Conservation (phyloP, 2,329 filamentous ascomycete genomes). For the Bipolaris gigantea region DNA sequence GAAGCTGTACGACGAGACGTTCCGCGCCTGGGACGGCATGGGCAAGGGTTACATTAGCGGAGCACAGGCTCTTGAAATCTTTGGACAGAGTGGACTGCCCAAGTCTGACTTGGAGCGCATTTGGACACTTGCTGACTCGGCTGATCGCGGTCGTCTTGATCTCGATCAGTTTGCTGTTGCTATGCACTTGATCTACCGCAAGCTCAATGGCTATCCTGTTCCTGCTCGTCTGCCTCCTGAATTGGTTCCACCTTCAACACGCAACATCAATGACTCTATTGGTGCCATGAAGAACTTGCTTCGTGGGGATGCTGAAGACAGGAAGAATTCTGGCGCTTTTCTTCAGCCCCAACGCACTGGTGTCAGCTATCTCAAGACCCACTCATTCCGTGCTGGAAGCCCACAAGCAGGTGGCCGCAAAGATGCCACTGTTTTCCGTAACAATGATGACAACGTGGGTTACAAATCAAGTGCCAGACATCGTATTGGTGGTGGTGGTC, state of each 20-base stretch:
- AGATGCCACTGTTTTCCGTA: constrained; percentile 95
- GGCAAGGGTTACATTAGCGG: constrained; percentile 90
- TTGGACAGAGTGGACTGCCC: constrained; percentile 91
- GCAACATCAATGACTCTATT: constrained; percentile 90
- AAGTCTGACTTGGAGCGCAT: constrained; percentile 87
- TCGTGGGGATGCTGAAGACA: constrained; percentile 82
- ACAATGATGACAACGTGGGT: constrained; percentile 86
- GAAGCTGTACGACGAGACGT: constrained; percentile 91
- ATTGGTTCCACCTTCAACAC: constrained; percentile 89
- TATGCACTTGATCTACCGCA: constrained; percentile 98
- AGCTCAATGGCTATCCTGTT: constrained; percentile 92
- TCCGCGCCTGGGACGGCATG: constrained; percentile 95
- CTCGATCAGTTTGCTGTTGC: constrained; percentile 97
- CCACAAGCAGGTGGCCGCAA: constrained; percentile 69
- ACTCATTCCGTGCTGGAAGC: constrained; percentile 77
- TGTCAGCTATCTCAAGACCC: constrained; percentile 96
- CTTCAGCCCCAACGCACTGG: constrained; percentile 93
- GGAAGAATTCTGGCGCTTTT: constrained; percentile 86
- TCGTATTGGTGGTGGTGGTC: constrained; percentile 67
- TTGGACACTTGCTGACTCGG: constrained; percentile 92
- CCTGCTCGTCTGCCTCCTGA: constrained; percentile 86
- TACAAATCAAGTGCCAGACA: constrained; percentile 94
- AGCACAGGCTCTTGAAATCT: constrained; percentile 92
- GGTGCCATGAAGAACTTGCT: constrained; percentile 90
- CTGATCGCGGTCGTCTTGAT: constrained; percentile 91